Conservation (phyloP, 805 yeast genomes). For the Candida ovalis region DNA sequence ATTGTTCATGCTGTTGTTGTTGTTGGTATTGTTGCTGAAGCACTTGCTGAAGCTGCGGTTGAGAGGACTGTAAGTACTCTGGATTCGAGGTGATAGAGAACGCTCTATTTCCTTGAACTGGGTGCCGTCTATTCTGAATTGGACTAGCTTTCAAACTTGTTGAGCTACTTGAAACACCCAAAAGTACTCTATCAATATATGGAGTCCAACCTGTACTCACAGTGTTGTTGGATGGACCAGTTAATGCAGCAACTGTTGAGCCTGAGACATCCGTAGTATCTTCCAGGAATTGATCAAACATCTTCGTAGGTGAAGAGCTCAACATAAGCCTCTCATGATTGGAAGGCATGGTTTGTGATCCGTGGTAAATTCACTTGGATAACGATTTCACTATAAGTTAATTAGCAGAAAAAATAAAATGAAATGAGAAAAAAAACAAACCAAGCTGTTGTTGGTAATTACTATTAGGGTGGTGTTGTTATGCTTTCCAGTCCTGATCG, state of each 20-base stretch:
- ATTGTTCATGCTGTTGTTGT: constrained; percentile 4
- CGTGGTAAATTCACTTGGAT: no score
- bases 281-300: constrained; percentile 25
- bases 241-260: neutral
- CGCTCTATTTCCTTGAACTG: constrained; percentile 1
- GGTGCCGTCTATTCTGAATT: constrained; percentile 7
- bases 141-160: constrained; percentile 10
- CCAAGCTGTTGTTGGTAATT: no score
- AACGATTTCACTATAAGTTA: no score
- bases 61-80: constrained; percentile 3
- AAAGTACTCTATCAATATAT: constrained; percentile 22
- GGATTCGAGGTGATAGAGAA: neutral
- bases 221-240: neutral
- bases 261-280: constrained; percentile 5
- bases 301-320: constrained; percentile 29
- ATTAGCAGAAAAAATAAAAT: no score
- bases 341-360: constrained; percentile 14
- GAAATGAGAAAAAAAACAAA: no score
- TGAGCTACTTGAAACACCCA: constrained; percentile 5
- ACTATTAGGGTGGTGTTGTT: no score
- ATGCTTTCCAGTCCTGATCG: no score
- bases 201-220: constrained; percentile 26
- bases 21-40: constrained; percentile 2
- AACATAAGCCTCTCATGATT: constrained; percentile 16
- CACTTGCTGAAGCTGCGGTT: neutral